A percentile compares a stretch with the other conserved stretches of the same genome.
phyloP scores from a whole-genome alignment of 352 stramenopile genomes.

The Phytophthora pseudosyringae region DNA sequence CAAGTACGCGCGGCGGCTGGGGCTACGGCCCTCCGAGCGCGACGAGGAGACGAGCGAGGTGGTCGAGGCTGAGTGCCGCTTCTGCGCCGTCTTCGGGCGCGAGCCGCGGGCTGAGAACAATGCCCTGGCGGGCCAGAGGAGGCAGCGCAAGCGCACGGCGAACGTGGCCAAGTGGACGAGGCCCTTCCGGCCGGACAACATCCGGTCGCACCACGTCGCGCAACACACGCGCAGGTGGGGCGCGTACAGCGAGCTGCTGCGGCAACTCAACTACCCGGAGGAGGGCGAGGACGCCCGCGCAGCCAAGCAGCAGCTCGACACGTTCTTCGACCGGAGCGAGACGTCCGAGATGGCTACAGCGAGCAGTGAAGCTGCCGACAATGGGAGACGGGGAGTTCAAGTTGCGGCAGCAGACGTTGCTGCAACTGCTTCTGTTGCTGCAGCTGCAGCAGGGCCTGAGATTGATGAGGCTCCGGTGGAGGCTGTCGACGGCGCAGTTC shows the following conservation, averaged over 20 bases:
- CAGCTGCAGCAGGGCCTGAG: not conserved
- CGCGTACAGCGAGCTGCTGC: constrained; percentile 37
- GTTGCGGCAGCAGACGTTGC: constrained; percentile 1
- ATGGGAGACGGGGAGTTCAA: too few relatives aligned
- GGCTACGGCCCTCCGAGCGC: constrained; percentile 34
- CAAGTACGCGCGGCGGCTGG: constrained; percentile 44
- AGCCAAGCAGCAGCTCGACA: constrained; percentile 1
- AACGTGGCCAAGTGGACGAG: constrained; percentile 42
- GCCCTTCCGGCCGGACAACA: constrained; percentile 54
- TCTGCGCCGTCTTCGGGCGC: constrained; percentile 49
- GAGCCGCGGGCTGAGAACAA: constrained; percentile 16
- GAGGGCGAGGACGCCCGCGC: not conserved
- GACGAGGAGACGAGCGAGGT: constrained; percentile 40
- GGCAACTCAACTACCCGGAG: not conserved
- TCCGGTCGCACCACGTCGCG: constrained; percentile 45
- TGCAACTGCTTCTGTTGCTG: not conserved
- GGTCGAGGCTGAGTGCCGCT: constrained; percentile 40
- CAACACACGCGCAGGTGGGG: constrained; percentile 44
- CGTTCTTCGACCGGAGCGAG: constrained; percentile 25
- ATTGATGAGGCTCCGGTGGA: not conserved
- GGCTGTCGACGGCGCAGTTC: not conserved
- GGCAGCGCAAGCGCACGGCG: constrained; percentile 20
- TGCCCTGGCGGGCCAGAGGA: not conserved
- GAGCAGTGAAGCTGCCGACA: not conserved
- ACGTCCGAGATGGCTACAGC: not conserved